Percentiles rank a stretch among this genome's conserved stretches.
phyloP scores from a whole-genome alignment of 2,329 filamentous ascomycete species.

The Pseudocercospora crystallina region DNA sequence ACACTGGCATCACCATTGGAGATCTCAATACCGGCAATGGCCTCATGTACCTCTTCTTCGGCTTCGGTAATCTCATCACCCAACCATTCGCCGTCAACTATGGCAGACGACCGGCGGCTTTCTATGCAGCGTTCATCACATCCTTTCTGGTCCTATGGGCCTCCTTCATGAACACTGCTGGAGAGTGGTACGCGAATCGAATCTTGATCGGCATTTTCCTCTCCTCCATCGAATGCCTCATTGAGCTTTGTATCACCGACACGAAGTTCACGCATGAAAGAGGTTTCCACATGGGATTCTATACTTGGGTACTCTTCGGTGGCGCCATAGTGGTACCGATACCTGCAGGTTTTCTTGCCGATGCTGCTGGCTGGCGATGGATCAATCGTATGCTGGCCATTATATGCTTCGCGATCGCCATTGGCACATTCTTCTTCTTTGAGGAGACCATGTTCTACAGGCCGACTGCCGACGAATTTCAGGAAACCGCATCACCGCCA shows the following conservation, averaged over 20 bases:
- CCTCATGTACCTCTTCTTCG: conserved; percentile 26
- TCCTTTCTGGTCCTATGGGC: too few relatives aligned
- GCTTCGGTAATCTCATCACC: conserved; percentile 51
- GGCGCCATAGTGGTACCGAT: conserved; percentile 40
- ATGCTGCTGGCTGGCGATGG: conserved; percentile 53
- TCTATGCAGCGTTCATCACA: too few relatives aligned
- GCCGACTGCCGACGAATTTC: conserved; percentile 9
- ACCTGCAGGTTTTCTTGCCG: conserved; percentile 51
- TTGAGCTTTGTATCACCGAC: conserved; percentile 36
- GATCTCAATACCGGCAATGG: conserved; percentile 53
- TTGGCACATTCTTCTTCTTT: conserved; percentile 58
- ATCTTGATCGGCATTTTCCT: conserved; percentile 50
- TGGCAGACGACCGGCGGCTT: conserved; percentile 51
- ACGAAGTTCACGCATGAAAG: conserved; percentile 33
- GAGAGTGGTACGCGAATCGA: conserved; percentile 48
- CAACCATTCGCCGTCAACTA: conserved; percentile 55
- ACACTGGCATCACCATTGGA: conserved; percentile 47
- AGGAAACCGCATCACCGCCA: too few relatives aligned
- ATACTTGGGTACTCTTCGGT: conserved; percentile 26
- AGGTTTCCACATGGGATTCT: conserved; percentile 32
- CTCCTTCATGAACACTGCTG: conserved; percentile 45
- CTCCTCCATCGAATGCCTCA: conserved; percentile 51
- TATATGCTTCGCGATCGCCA: conserved; percentile 51
- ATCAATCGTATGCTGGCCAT: too few relatives aligned
- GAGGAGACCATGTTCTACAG: conserved; percentile 61